phyloP scores from a whole-genome alignment of 139 green algal species.

The Asterochloris sp. region DNA sequence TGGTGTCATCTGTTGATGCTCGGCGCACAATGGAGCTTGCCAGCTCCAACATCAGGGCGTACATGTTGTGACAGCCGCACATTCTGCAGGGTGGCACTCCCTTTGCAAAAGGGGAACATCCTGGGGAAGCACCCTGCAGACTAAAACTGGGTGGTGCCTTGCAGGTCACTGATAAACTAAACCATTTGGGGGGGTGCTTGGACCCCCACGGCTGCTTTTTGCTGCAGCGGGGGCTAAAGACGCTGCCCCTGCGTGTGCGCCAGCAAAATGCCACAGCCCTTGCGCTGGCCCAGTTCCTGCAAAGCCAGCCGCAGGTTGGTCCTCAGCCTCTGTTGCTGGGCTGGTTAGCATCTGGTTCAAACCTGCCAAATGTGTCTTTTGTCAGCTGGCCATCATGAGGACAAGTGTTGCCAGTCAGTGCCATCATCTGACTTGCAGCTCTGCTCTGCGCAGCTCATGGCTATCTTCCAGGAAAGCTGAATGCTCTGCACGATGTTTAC shows the following conservation, averaged over 20 bases:
- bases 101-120: no score
- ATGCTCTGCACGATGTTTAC: neutral
- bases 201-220: conserved; percentile 64
- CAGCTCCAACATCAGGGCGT: no score
- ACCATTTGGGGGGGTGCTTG: conserved; percentile 54
- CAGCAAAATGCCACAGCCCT: conserved; percentile 42
- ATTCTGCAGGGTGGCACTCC: no score
- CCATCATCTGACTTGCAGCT: neutral
- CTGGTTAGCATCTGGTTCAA: neutral
- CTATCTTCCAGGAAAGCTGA: neutral
- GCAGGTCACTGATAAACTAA: conserved; percentile 46
- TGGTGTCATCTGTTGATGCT: no score
- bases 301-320: conserved; percentile 54
- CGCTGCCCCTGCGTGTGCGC: conserved; percentile 52
- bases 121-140: no score
- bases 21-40: no score
- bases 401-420: neutral
- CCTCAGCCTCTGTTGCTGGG: no score
- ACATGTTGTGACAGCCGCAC: no score
- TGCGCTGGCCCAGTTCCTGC: conserved; percentile 35
- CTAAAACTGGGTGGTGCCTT: neutral
- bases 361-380: neutral
- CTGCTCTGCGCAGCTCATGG: neutral
- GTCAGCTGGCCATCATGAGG: neutral
- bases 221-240: conserved; percentile 65